phyloP scores from a whole-genome alignment of 2,329 filamentous ascomycete genomes.

The Sporothrix brunneoviolacea region DNA sequence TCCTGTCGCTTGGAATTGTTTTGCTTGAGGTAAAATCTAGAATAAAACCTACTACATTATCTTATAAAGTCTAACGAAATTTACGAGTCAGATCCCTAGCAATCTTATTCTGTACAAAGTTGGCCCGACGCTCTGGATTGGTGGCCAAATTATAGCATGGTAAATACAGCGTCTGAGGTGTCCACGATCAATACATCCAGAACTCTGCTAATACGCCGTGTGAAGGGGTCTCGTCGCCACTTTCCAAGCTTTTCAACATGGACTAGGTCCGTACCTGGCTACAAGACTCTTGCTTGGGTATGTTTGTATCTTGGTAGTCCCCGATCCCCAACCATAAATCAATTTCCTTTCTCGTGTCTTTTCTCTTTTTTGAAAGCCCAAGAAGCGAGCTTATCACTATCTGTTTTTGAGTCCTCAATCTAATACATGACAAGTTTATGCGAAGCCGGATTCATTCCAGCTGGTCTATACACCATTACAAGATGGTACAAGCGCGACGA shows the following conservation, averaged over 20 bases:
- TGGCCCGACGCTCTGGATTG: constrained; percentile 32
- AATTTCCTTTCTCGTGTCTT: no score
- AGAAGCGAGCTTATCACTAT: no score
- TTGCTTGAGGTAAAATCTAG: constrained; percentile 28
- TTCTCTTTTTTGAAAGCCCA: no score
- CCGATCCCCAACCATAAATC: no score
- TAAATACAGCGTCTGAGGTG: background rate
- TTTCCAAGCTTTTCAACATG: constrained; percentile 34
- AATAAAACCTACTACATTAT: constrained; percentile 4
- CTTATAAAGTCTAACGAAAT: no score
- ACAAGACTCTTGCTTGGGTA: constrained; percentile 32
- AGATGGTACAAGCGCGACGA: constrained; percentile 41
- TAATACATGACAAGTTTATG: constrained; percentile 20
- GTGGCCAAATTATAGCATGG: constrained; percentile 27
- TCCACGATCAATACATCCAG: background rate
- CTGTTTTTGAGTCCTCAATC: no score
- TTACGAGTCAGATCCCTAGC: no score
- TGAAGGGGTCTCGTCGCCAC: constrained; percentile 25
- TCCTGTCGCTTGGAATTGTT: constrained; percentile 28
- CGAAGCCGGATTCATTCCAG: constrained; percentile 41
- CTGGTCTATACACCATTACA: constrained; percentile 40
- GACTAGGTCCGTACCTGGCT: constrained; percentile 29
- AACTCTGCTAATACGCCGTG: no score
- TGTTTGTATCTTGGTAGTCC: background rate
- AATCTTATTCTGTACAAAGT: constrained; percentile 22